These are phyloP conservation scores for Ceratocystis papillata DNA, from an alignment of 2,329 filamentous ascomycete genomes.

Conservation along the genomic window DNA sequence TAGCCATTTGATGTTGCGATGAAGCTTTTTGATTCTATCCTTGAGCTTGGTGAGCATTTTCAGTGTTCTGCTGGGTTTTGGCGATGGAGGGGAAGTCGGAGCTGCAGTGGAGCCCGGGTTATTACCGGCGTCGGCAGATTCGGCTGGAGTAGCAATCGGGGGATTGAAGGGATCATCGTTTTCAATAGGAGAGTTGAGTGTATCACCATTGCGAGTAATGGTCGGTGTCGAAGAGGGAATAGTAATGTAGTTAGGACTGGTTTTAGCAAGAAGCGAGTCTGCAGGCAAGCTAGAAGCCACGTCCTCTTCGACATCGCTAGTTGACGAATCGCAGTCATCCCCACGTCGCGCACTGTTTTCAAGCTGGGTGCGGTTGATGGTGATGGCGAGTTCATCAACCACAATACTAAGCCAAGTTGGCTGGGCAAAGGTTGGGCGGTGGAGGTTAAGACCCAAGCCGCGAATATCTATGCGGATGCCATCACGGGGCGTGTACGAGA, in stretches of 20 bases:
- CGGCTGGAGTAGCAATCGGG: slow-evolving; percentile 24
- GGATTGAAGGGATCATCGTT: slow-evolving; percentile 25
- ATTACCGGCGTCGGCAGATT: slow-evolving; percentile 18
- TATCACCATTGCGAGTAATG: slow-evolving; percentile 28
- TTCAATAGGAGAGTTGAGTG: slow-evolving; percentile 25
- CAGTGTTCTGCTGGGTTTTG: slow-evolving; percentile 62
- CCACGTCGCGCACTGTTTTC: slow-evolving; percentile 30
- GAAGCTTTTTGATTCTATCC: slow-evolving; percentile 74
- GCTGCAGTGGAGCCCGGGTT: slow-evolving; percentile 23
- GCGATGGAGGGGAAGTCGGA: slow-evolving; percentile 26
- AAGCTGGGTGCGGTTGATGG: slow-evolving; percentile 62
- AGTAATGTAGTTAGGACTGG: not conserved
- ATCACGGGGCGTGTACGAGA: slow-evolving; percentile 81
- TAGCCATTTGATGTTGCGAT: slow-evolving; percentile 79
- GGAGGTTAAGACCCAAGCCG: slow-evolving; percentile 74
- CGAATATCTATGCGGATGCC: slow-evolving; percentile 83
- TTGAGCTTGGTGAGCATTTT: slow-evolving; percentile 66
- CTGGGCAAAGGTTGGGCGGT: slow-evolving; percentile 91
- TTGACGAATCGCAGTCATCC: slow-evolving; percentile 24
- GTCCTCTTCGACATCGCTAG: slow-evolving; percentile 21
- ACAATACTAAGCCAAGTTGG: slow-evolving; percentile 93
- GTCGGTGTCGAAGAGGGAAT: slow-evolving; percentile 22
- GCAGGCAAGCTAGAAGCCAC: not conserved
- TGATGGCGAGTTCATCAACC: slow-evolving; percentile 73
- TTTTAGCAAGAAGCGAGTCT: not conserved